Base-by-base conservation (phyloP, 352 stramenopile genomes). In the Thraustochytrium sp. region DNA sequence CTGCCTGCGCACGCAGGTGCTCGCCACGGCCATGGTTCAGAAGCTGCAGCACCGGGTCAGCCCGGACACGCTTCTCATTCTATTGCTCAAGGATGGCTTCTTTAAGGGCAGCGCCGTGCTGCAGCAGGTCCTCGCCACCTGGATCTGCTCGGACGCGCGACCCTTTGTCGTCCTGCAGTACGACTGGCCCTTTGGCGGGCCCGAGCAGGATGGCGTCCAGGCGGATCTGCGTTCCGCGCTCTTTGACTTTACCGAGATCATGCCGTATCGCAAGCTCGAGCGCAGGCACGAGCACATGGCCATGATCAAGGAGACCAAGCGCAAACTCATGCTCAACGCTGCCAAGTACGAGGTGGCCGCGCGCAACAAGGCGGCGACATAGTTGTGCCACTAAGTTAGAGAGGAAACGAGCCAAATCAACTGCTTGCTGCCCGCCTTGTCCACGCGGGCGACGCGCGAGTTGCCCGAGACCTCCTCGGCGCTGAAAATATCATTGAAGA, bases 281-380 rank as follows among this genome's bases (percentile, higher is more conserved):
- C 29, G 49, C 18, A 26, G 8, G n/a, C 68, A 80, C 13, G 68
- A 80, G 68, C 68, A 63, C 38, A 0, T 37, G 23, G 68, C 68
- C 21, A 80, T 80, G 68, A 11, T 80, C 29, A 53, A 68, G 29
- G 68, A 80, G 68, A 63, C 53, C 18, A 80, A 80, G 51, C 42
- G 68, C 9, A 13, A 36, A n/a, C 65, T 77, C 37, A 62, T 77
- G 59, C 59, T 72, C 13, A 72, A 44, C 18, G 59, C 59, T 26
- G 36, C 40, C 21, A 44, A 29, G 26, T 72, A 72, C 26, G 59
- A 72, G 59, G 40, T 46, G 23, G 23, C 59, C 26, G 59, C 36
- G 36, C 23, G 8, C 1, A 72, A 46, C 26, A 72, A 72, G 8
- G 13, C 51, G 16, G 26, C 31, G 51, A 55, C 16, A 55, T 18